These are phyloP conservation scores for Castanea crenata DNA, from an alignment of 306 rosid species.

Conservation along the genomic window DNA sequence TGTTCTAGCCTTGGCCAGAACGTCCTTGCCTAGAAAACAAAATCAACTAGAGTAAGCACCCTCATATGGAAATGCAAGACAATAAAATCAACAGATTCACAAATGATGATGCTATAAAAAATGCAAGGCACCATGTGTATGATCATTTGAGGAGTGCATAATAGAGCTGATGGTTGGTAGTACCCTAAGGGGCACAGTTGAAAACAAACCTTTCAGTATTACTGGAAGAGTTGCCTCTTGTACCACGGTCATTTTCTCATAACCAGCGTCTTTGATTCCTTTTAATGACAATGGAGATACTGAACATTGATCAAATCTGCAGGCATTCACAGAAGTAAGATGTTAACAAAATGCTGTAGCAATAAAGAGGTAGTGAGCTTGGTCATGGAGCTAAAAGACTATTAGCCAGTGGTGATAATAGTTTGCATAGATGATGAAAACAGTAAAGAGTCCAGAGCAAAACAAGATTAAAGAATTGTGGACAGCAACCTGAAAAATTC, in stretches of 20 bases:
- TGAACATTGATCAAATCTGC: constrained; percentile 81
- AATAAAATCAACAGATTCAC: background rate
- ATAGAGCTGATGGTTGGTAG: constrained; percentile 4
- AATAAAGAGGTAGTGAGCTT: constrained; percentile 4
- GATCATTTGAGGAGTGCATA: constrained; percentile 1
- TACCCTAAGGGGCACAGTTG: constrained; percentile 6
- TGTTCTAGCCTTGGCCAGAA: constrained; percentile 93
- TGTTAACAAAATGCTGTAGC: background rate
- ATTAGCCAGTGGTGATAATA: background rate
- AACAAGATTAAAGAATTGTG: no score
- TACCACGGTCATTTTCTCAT: constrained; percentile 89
- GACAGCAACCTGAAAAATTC: no score
- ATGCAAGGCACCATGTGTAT: background rate
- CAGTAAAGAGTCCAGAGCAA: no score
- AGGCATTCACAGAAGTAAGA: constrained; percentile 27
- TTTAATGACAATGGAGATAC: constrained; percentile 73
- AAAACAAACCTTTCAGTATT: constrained; percentile 72
- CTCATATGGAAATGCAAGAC: constrained; percentile 19
- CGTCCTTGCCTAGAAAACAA: constrained; percentile 80
- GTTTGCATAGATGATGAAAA: background rate
- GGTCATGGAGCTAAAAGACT: background rate
- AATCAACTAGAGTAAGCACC: constrained; percentile 19
- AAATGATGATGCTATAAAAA: constrained; percentile 12
- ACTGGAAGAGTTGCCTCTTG: constrained; percentile 96
- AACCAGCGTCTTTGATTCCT: constrained; percentile 90